Evolutionary conservation across 192 early-diverging fungal species (phyloP).

Genomic region (Chytriomyces hyalinus): DNA sequence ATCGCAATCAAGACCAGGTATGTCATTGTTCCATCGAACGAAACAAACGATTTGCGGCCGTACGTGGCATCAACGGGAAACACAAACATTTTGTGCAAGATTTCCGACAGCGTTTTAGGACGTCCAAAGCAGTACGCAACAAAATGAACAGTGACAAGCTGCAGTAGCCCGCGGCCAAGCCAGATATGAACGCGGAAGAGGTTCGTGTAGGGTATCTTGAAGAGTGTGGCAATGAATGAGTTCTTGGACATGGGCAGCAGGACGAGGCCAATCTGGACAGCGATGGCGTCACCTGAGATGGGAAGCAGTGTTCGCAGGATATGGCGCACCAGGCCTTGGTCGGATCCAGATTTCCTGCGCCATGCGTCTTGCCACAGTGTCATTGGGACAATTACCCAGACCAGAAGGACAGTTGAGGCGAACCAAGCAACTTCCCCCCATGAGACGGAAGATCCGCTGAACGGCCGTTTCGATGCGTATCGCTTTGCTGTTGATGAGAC

Average conservation of each 20-base stretch:
- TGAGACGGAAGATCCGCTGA: background rate
- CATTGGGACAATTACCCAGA: background rate
- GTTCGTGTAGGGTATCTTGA: constrained; percentile 37
- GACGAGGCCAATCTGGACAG: constrained; percentile 37
- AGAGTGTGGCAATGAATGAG: constrained; percentile 28
- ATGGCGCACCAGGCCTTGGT: background rate
- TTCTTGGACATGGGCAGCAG: constrained; percentile 39
- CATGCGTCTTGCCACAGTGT: background rate
- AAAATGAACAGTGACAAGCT: constrained; percentile 16
- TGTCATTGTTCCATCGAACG: constrained; percentile 13
- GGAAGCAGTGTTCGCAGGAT: constrained; percentile 23
- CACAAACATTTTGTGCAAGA: background rate
- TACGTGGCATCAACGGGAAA: background rate
- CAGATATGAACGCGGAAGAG: constrained; percentile 32
- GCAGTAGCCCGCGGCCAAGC: constrained; percentile 26
- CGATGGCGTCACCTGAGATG: constrained; percentile 24
- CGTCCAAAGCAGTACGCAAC: background rate
- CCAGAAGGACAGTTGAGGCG: background rate
- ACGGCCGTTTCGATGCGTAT: background rate
- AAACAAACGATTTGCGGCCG: background rate
- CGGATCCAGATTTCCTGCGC: background rate
- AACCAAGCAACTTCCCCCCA: constrained; percentile 13
- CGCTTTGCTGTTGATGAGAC: background rate
- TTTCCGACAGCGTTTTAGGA: background rate
- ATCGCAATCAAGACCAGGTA: constrained; percentile 15